Conservation (phyloP, 2,329 filamentous ascomycete genomes). For the Emergomyces pasteurianus region DNA sequence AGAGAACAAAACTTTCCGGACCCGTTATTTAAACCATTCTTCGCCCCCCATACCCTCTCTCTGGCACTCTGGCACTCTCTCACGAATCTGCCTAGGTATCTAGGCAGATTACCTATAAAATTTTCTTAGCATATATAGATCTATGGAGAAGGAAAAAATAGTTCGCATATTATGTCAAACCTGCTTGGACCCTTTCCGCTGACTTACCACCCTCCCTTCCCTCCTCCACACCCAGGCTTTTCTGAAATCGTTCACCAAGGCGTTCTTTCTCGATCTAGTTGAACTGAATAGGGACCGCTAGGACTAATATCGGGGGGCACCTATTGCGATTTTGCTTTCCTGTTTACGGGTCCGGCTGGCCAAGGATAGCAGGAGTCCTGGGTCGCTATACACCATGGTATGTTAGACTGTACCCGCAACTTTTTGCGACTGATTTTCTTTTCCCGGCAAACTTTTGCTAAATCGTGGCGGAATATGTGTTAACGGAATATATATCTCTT, state of each 20-base stretch:
- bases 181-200: not conserved
- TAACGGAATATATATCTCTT: constrained; percentile 9
- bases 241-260: not conserved
- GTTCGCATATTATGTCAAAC: not conserved
- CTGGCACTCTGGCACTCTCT: no score
- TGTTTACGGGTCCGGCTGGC: not conserved
- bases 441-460: not conserved
- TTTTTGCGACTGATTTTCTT: not conserved
- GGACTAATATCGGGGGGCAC: not conserved
- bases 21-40: not conserved
- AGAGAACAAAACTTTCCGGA: not conserved
- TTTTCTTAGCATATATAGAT: not conserved
- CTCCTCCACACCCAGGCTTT: not conserved
- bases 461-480: constrained; percentile 3
- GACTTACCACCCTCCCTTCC: not conserved
- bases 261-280: not conserved
- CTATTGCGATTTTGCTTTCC: not conserved
- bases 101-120: not conserved
- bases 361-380: not conserved
- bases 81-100: not conserved
- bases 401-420: not conserved
- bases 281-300: not conserved
- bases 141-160: not conserved
- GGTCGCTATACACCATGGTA: not conserved
- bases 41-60: no score